phyloP scores from a whole-genome alignment of 1,284 basidiomycete genomes.

The Irpex sp. region DNA sequence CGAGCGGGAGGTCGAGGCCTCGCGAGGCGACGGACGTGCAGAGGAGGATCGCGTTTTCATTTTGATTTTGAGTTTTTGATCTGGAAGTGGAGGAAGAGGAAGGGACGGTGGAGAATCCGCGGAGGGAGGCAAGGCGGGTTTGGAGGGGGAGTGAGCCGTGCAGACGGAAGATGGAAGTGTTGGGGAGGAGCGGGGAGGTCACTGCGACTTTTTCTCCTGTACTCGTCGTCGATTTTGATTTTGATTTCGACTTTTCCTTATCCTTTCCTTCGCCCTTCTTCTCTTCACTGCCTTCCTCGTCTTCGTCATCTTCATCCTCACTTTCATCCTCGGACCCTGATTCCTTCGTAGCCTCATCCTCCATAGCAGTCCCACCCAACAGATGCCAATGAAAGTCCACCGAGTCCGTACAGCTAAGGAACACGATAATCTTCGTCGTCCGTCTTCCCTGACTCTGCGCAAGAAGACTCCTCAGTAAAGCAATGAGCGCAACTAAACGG shows the following conservation, averaged over 20 bases:
- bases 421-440: constrained; percentile 83
- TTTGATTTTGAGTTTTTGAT: constrained; percentile 20
- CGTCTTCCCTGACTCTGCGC: constrained; percentile 49
- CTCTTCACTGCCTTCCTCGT: no score
- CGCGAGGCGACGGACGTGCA: constrained; percentile 98
- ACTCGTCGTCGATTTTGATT: constrained; percentile 20
- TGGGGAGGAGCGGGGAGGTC: constrained; percentile 77
- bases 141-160: constrained; percentile 90
- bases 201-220: constrained; percentile 45
- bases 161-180: constrained; percentile 83
- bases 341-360: constrained; percentile 29
- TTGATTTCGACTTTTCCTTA: neutral
- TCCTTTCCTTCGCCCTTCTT: constrained; percentile 22
- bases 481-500: constrained; percentile 87
- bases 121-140: constrained; percentile 80
- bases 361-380: constrained; percentile 80
- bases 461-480: constrained; percentile 78
- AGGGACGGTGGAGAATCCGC: constrained; percentile 66
- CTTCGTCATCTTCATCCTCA: neutral
- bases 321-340: constrained; percentile 6
- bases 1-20: constrained; percentile 95
- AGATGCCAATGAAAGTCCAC: constrained; percentile 97
- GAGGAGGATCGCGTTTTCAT: constrained; percentile 69
- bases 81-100: constrained; percentile 18
- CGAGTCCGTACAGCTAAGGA: constrained; percentile 94